Evolutionary conservation across 805 yeast genomes (phyloP).

Genomic region (Candida lessepsii): DNA sequence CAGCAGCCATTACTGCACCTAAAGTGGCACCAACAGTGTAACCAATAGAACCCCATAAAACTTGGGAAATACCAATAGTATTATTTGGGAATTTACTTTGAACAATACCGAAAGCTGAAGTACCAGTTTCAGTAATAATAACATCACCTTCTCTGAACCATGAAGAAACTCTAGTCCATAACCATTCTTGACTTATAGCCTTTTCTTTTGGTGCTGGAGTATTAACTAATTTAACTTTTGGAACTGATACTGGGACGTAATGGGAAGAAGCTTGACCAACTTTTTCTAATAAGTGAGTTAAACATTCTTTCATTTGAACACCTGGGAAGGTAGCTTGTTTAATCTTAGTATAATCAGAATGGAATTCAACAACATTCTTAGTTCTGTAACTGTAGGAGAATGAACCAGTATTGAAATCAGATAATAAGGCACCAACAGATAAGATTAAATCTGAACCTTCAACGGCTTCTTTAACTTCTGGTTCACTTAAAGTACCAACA

Average conservation of each 20-base stretch:
- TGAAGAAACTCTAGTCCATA: constrained; percentile 63
- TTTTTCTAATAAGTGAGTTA: constrained; percentile 41
- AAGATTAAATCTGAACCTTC: constrained; percentile 37
- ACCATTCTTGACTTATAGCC: constrained; percentile 57
- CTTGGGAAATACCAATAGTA: constrained; percentile 68
- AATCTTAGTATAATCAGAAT: constrained; percentile 41
- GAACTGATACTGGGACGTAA: constrained; percentile 56
- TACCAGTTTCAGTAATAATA: constrained; percentile 71
- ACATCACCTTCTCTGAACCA: constrained; percentile 69
- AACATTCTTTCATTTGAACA: constrained; percentile 44
- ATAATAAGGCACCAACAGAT: constrained; percentile 38
- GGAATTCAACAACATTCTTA: constrained; percentile 40
- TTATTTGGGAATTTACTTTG: constrained; percentile 63
- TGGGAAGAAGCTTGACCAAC: constrained; percentile 38
- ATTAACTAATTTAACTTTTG: constrained; percentile 47
- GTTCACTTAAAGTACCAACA: constrained; percentile 38
- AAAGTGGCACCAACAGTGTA: constrained; percentile 64
- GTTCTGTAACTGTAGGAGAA: constrained; percentile 40
- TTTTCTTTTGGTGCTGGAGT: constrained; percentile 34
- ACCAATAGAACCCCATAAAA: constrained; percentile 76
- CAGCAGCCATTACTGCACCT: constrained; percentile 69
- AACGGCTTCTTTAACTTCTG: constrained; percentile 36
- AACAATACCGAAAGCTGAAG: constrained; percentile 70
- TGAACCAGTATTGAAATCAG: constrained; percentile 43
- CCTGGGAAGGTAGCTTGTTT: constrained; percentile 41